Evolutionary conservation across 176 grass and related monocot species (phyloP), one percentile per base, ranked within the genome.

Genomic region (Luzula sylvatica): DNA sequence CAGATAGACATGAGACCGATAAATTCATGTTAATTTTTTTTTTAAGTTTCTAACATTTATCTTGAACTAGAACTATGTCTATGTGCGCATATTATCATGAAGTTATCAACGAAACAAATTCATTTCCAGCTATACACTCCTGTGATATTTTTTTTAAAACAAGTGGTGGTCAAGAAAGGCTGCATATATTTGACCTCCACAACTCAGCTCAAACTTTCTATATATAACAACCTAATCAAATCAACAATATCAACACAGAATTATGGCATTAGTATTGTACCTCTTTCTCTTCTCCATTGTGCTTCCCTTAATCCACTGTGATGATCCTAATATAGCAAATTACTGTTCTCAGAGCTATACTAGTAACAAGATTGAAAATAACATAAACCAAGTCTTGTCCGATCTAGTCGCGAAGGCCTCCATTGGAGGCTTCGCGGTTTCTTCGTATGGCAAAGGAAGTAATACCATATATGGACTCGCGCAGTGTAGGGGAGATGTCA

Each of bases 401-500:
- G 3, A 68, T 3, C 75, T 94, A 3, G 75, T 74, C n/a, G 53
- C 72, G 3, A 69, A 52, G 46, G 74, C 69, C 3, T 77, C 78
- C 0, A 46, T 69, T 0, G 7, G 38, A 23, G 74, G 71, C 68
- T 83, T 81, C 59, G 76, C 76, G 1, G 80, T 71, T 0, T 70
- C 69, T 2, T 44, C 65, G 2, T 47, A 28, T 8, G 74, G 79
- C 7, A 4, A 11, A 44, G 60, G 72, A 22, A 25, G 19, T 50
- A 27, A 51, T 11, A 56, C 65, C 0, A 42, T 87, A 15, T 95
- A 78, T 52, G 79, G 79, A 46, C 79, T 87, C 9, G 88, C 79
- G 38, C 88, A 87, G 67, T 87, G 83, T 72, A 74, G 88, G 6
- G 79, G 76, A 9, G 88, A 95, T 67, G 48, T 95, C 42, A 59